Percentiles rank a stretch among this genome's conserved stretches.
phyloP scores from a whole-genome alignment of 2,329 filamentous ascomycete genomes.

The Verticillium nubilum region DNA sequence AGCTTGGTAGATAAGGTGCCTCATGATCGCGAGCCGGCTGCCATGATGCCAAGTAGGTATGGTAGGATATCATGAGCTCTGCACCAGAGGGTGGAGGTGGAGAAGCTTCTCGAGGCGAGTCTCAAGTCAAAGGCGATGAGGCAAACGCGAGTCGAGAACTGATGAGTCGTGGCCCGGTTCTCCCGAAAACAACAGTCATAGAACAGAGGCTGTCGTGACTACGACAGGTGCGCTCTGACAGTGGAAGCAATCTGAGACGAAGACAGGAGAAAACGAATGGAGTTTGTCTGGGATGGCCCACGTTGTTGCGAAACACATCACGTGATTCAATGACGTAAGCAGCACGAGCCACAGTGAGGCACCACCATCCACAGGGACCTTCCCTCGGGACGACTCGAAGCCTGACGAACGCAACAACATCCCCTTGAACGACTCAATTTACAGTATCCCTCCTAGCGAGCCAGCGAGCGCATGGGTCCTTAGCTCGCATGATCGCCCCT shows the following conservation, averaged over 20 bases:
- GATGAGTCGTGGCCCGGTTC: not conserved
- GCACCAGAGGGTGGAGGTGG: too few relatives aligned
- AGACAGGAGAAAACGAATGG: not conserved
- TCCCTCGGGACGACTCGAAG: not conserved
- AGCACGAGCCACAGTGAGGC: not conserved
- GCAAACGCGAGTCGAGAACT: not conserved
- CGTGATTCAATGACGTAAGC: not conserved
- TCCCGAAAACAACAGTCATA: not conserved
- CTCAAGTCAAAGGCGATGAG: not conserved
- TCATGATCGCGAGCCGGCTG: not conserved
- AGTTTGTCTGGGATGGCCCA: not conserved
- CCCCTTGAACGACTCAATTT: not conserved
- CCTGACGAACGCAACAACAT: not conserved
- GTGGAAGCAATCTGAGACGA: not conserved
- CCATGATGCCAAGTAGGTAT: not conserved
- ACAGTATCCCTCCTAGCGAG: not conserved
- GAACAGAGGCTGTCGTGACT: not conserved
- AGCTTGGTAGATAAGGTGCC: not conserved
- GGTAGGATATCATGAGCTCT: too few relatives aligned
- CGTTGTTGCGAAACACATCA: not conserved
- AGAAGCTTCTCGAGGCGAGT: too few relatives aligned
- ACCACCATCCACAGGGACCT: not conserved
- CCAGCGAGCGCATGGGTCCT: not conserved
- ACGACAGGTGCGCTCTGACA: not conserved
- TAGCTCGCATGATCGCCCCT: not conserved